These are phyloP conservation scores for Echinosophora koreensis DNA, from an alignment of 306 rosid species.

Conservation along the genomic window DNA sequence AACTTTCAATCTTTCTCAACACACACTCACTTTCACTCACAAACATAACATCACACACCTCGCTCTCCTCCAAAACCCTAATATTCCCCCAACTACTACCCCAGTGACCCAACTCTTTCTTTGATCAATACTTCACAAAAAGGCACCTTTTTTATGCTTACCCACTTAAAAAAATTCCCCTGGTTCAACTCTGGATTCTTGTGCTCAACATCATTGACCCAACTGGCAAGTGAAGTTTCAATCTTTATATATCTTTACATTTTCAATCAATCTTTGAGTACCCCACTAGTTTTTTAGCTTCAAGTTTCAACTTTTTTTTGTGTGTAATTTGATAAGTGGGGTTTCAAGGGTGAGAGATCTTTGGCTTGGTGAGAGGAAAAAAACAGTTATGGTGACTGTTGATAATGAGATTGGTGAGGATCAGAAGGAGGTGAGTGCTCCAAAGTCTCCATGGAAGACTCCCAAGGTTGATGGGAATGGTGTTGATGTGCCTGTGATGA, in stretches of 20 bases:
- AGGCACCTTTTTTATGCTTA: slow-evolving; percentile 12
- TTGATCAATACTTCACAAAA: not conserved
- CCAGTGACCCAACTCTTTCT: slow-evolving; percentile 34
- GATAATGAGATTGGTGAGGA: slow-evolving; percentile 70
- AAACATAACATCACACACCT: slow-evolving; percentile 23
- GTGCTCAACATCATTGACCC: slow-evolving; percentile 33
- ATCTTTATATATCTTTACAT: not conserved
- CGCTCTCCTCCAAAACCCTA: slow-evolving; percentile 61
- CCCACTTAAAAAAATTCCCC: slow-evolving; percentile 21
- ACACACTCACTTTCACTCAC: not conserved
- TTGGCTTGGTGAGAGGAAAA: slow-evolving; percentile 47
- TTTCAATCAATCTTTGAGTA: slow-evolving; percentile 38
- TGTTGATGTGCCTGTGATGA: slow-evolving; percentile 67
- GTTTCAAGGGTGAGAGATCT: slow-evolving; percentile 19
- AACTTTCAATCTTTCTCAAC: slow-evolving; percentile 40
- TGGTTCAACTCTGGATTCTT: slow-evolving; percentile 33
- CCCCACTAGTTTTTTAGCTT: slow-evolving; percentile 21
- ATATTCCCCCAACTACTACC: slow-evolving; percentile 4
- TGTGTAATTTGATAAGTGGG: slow-evolving; percentile 17
- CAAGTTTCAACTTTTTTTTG: not conserved
- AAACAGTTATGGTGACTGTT: slow-evolving; percentile 74
- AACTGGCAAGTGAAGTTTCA: slow-evolving; percentile 30
- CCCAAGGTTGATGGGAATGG: slow-evolving; percentile 58
- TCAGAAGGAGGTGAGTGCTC: slow-evolving; percentile 66
- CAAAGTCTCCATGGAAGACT: slow-evolving; percentile 91